These are phyloP conservation scores for Artomyces pyxidatus DNA, from an alignment of 768 basidiomycete species.

Conservation along the genomic window DNA sequence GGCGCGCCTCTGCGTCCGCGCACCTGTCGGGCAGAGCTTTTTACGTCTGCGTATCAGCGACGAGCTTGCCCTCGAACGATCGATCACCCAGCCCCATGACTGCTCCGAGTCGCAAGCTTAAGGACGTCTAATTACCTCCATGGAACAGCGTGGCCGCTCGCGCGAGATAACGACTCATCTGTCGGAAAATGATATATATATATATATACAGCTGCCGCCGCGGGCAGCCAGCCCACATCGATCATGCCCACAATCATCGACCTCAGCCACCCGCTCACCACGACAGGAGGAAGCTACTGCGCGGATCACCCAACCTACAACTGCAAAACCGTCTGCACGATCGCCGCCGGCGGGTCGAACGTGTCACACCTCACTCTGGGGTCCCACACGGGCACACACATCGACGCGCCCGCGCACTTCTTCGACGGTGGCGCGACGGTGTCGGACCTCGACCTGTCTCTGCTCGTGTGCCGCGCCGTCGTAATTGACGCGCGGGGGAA, in stretches of 20 bases:
- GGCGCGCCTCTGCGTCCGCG: too few species aligned
- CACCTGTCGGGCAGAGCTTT: too few species aligned
- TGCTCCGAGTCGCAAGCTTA: too few species aligned
- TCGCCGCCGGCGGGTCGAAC: slow-evolving; percentile 39
- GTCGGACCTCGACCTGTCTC: slow-evolving; percentile 46
- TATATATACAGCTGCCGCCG: background rate
- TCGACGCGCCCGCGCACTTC: slow-evolving; percentile 76
- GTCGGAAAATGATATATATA: background rate
- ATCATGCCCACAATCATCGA: slow-evolving; percentile 43
- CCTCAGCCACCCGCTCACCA: slow-evolving; percentile 43
- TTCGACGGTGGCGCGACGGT: slow-evolving; percentile 47
- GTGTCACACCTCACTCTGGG: slow-evolving; percentile 48
- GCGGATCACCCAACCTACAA: slow-evolving; percentile 46
- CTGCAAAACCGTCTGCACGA: slow-evolving; percentile 29
- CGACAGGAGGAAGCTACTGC: slow-evolving; percentile 38
- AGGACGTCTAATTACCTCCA: too few species aligned
- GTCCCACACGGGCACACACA: slow-evolving; percentile 72
- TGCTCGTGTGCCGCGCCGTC: slow-evolving; percentile 46
- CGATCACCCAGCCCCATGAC: too few species aligned
- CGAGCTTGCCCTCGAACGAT: too few species aligned
- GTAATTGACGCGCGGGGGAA: slow-evolving; percentile 47
- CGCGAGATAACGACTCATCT: background rate
- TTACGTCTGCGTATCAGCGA: too few species aligned
- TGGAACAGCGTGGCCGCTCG: too few species aligned
- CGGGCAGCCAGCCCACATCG: background rate